Evolutionary conservation across 148 eudicot genomes (phyloP).

Genomic region (Amaranthus palmeri): DNA sequence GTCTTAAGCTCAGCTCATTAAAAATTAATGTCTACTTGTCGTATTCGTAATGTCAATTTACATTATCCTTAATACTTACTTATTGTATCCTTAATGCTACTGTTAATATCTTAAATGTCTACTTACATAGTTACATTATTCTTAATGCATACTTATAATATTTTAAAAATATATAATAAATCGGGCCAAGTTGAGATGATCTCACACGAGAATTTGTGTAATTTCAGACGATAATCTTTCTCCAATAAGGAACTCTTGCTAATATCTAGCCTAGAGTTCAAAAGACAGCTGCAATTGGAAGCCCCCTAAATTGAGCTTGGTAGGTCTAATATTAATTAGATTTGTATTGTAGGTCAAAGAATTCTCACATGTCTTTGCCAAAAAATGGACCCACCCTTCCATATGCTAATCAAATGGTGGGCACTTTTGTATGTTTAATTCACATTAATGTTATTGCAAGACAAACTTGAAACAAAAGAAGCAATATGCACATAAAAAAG

Average conservation of each 20-base stretch:
- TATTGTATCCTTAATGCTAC: no score
- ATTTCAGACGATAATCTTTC: not conserved
- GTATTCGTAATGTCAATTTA: no score
- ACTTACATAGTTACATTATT: no score
- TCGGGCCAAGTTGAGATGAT: not conserved
- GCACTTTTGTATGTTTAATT: not conserved
- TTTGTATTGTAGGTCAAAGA: not conserved
- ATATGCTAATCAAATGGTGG: constrained; percentile 12
- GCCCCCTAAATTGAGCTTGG: not conserved
- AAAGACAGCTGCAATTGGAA: not conserved
- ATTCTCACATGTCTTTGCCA: constrained; percentile 9
- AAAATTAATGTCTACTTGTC: no score
- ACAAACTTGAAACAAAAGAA: not conserved
- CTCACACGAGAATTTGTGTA: no score
- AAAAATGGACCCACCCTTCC: constrained; percentile 15
- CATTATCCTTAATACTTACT: no score
- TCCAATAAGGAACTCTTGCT: not conserved
- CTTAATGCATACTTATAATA: no score
- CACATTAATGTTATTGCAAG: not conserved
- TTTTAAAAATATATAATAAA: no score
- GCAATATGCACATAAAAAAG: not conserved
- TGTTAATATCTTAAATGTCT: no score
- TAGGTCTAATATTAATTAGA: constrained; percentile 23
- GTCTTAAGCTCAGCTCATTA: no score
- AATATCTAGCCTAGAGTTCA: not conserved